phyloP scores from a whole-genome alignment of 331 rosid genomes.

The Malus hybrid region DNA sequence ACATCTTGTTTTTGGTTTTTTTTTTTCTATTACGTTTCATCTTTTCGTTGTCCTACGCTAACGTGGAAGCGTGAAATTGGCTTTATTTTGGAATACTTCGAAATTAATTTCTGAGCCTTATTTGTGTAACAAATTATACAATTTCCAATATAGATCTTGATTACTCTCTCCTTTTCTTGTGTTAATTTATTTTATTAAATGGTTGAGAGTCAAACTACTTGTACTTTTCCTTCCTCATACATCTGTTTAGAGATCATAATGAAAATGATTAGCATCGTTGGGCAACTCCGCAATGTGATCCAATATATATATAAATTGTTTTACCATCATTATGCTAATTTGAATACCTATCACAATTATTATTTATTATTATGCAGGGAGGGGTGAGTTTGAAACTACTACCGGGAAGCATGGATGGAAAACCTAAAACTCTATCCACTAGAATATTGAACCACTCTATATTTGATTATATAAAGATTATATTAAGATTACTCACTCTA shows the following conservation, averaged over 20 bases:
- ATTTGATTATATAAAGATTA: too few species aligned
- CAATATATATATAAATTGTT: not conserved
- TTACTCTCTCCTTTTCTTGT: not conserved
- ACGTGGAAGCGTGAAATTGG: not conserved
- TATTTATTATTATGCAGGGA: too few species aligned
- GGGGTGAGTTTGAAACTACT: too few species aligned
- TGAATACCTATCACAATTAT: not conserved
- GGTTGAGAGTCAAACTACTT: not conserved
- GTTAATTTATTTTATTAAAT: not conserved
- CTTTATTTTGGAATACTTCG: not conserved
- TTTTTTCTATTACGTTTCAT: not conserved
- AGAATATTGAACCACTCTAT: too few species aligned
- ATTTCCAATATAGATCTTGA: not conserved
- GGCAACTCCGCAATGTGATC: not conserved
- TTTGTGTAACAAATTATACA: too few species aligned
- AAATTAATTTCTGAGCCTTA: not conserved
- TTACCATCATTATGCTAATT: not conserved
- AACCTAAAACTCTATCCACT: too few species aligned
- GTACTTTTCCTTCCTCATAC: not conserved
- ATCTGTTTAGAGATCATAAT: not conserved
- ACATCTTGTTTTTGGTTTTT: not conserved
- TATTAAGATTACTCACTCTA: not conserved
- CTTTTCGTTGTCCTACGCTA: not conserved
- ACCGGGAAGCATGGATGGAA: too few species aligned
- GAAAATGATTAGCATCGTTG: not conserved